Percentiles rank a stretch among this genome's conserved stretches.
Evolutionary conservation across 2,329 filamentous ascomycete species (phyloP).

Genomic region (Colletotrichum paranaense): DNA sequence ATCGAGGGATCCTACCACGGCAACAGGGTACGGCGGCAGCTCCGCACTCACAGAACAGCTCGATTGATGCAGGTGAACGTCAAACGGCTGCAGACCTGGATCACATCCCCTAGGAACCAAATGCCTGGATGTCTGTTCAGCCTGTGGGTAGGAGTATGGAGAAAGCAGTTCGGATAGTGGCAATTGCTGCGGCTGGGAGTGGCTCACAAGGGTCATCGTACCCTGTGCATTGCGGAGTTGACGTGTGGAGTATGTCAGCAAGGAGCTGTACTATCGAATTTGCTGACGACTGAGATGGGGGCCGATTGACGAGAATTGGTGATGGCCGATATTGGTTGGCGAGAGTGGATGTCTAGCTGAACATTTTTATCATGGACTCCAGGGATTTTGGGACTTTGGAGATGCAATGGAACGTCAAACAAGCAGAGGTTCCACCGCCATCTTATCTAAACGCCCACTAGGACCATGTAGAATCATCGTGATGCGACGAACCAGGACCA

Average conservation of each 20-base stretch:
- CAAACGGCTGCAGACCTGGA: background rate
- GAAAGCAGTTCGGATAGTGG: background rate
- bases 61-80: background rate
- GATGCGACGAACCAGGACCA: constrained; percentile 23
- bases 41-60: background rate
- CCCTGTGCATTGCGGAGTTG: background rate
- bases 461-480: background rate
- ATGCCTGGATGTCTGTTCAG: background rate
- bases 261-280: background rate
- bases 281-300: background rate
- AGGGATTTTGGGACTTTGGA: background rate
- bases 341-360: background rate
- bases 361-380: background rate
- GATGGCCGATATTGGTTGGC: background rate
- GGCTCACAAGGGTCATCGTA: background rate
- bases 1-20: background rate
- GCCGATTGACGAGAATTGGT: too few relatives aligned
- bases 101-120: background rate
- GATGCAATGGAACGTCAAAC: background rate
- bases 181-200: background rate
- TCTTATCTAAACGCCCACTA: background rate
- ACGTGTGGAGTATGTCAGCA: background rate
- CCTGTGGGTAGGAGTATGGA: background rate
- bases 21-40: background rate
- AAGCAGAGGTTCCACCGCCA: constrained; percentile 10